Evolutionary conservation across 2,329 filamentous ascomycete species (phyloP).

Genomic region (Phialophora verrucosa): DNA sequence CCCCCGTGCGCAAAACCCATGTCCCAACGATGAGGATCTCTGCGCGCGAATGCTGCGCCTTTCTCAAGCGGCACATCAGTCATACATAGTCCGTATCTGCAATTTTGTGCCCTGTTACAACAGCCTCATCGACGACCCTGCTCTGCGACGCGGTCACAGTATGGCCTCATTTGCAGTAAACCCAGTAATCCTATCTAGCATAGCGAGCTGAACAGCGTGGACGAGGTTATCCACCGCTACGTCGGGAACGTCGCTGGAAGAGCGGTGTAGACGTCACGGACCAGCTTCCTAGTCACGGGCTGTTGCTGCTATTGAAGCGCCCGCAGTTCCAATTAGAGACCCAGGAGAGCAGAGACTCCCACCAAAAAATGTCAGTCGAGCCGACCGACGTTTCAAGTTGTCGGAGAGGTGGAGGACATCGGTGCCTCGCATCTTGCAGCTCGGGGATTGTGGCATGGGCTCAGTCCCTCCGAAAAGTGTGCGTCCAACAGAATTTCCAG

Average conservation of each 20-base stretch:
- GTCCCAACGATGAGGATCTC: constrained; percentile 7
- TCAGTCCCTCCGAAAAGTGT: neutral
- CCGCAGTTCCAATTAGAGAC: constrained; percentile 8
- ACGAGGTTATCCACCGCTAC: constrained; percentile 6
- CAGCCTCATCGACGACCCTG: constrained; percentile 19
- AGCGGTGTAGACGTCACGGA: constrained; percentile 29
- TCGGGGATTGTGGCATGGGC: constrained; percentile 5
- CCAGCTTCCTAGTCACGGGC: constrained; percentile 17
- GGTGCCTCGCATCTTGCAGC: neutral
- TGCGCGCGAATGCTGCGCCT: constrained; percentile 24
- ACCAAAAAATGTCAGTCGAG: constrained; percentile 9
- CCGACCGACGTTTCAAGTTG: constrained; percentile 25
- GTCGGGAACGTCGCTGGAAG: constrained; percentile 14
- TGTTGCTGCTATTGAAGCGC: constrained; percentile 22
- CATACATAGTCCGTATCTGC: constrained; percentile 3
- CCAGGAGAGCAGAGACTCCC: constrained; percentile 15
- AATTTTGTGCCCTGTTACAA: neutral
- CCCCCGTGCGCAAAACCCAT: constrained; percentile 9
- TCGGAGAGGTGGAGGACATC: constrained; percentile 14
- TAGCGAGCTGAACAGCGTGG: constrained; percentile 20
- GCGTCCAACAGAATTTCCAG: neutral
- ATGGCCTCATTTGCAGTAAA: neutral
- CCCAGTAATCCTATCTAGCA: constrained; percentile 1
- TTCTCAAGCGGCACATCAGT: neutral
- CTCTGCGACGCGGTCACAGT: neutral